phyloP scores from a whole-genome alignment of 371 early-diverging fungal species.

The Actinomortierella ambigua region DNA sequence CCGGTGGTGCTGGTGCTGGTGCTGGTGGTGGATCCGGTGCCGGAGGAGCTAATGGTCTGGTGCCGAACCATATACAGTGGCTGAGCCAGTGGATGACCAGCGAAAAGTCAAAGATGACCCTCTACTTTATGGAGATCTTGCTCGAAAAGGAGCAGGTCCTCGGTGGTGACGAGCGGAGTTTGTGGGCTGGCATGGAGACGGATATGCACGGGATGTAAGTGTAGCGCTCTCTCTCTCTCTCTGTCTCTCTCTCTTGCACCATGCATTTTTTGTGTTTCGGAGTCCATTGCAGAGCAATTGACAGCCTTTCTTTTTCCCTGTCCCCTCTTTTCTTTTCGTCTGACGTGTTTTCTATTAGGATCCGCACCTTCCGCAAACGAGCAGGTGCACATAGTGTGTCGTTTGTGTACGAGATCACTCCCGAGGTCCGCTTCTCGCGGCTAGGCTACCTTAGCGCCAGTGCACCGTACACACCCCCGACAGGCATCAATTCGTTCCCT shows the following conservation, averaged over 20 bases:
- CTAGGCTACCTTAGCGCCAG: constrained; percentile 58
- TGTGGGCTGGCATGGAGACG: constrained; percentile 62
- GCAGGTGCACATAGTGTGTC: constrained; percentile 60
- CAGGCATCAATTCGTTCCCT: constrained; percentile 70
- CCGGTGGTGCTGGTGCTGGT: background rate
- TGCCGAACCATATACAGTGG: constrained; percentile 64
- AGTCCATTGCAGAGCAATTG: too few relatives aligned
- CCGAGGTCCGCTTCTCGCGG: constrained; percentile 54
- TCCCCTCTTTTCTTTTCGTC: too few relatives aligned
- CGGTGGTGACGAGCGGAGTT: constrained; percentile 55
- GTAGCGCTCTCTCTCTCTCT: constrained; percentile 2
- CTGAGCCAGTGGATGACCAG: constrained; percentile 56
- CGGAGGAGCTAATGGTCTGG: constrained; percentile 11
- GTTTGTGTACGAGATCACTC: constrained; percentile 61
- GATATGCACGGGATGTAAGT: constrained; percentile 65
- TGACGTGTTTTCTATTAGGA: too few relatives aligned
- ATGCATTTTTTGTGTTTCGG: too few relatives aligned
- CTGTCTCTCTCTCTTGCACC: constrained; percentile 9
- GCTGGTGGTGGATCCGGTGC: constrained; percentile 6
- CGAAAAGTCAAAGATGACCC: constrained; percentile 64
- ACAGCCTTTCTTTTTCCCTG: background rate
- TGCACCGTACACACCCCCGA: constrained; percentile 63
- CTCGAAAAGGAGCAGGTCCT: constrained; percentile 59
- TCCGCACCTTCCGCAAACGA: constrained; percentile 57
- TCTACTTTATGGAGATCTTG: constrained; percentile 63